Evolutionary conservation across 202 grass and related monocot genomes (phyloP), one percentile per base, ranked within the genome.

Genomic region (Dendrocalamus latiflorus): DNA sequence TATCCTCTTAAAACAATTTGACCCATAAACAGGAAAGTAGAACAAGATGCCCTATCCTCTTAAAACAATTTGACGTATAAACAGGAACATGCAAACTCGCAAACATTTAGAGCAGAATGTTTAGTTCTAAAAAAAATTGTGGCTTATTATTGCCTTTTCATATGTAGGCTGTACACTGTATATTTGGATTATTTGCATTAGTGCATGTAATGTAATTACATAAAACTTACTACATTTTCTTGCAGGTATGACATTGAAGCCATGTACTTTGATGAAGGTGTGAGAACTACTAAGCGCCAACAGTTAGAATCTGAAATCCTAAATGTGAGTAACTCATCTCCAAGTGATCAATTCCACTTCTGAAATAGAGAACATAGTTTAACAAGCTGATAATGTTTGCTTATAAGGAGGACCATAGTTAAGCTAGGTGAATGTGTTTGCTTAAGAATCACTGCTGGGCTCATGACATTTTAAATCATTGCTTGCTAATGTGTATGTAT

Each of bases 231-330:
- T 67, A 15, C 67, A 14, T 92, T 89, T 80, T 78, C 20, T 57
- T 81, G 53, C 58, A 97, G 94, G 67, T 94, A 97, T 75, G 92
- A 97, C 62, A 76, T 39, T 43, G 94, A 97, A 86, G 65, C 94
- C 20, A 77, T 91, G 59, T 94, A 92, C 81, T 97, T 97, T 83
- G 94, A 94, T 68, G 92, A 97, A 85, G 72, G 88, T 62, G 94
- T 97, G 36, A 91, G 78, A 69, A 84, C 70, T 81, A 78, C 88
- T 83, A 97, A 97, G 71, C 80, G 78, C 38, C 61, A 91, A 69
- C 81, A 91, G 34, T 80, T 97, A 61, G 81, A 94, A 89, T 88
- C 86, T 45, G 79, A 83, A 88, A 86, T 89, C 50, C 17, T 97
- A 72, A 80, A 93, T 74, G 94, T 97, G 74, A 86, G 92, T 89